Evolutionary conservation across 2,329 filamentous ascomycete species (phyloP), one percentile per base, ranked within the genome.

Genomic region (Xylariaceae sp.): DNA sequence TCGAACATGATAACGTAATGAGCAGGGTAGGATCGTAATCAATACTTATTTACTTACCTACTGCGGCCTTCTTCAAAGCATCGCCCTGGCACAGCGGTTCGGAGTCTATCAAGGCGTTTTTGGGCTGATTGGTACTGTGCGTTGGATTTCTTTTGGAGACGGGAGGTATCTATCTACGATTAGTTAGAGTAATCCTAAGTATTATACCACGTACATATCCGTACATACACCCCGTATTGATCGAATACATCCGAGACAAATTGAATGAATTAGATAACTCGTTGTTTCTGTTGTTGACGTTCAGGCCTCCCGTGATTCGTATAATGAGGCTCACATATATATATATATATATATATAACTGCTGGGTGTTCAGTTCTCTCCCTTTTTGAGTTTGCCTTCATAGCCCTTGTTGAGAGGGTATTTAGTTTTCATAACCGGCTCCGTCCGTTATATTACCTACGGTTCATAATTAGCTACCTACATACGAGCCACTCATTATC

Each of bases 391-490:
- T 29, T 29, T 10, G 26, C 26, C 26, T 29, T 29, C 10, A 5
- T 5, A 10, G 26, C 10, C n/a, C n/a, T n/a, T n/a, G n/a, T n/a
- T n/a, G n/a, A n/a, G n/a, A n/a, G n/a, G n/a, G n/a, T n/a, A n/a
- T 48, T 43, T 32, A 40, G 49, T 9, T 32, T 9, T 61, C 20
- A 66, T 12, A 66, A 46, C 49, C 60, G 53, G 52, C 64, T 66
- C 4, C 52, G 59, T 6, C 54, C 61, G n/a, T 59, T 55, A 40
- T 54, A 48, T 37, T 41, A n/a, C n/a, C n/a, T n/a, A n/a, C n/a
- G n/a, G n/a, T n/a, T n/a, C n/a, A n/a, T n/a, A n/a, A n/a, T n/a
- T n/a, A n/a, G n/a, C n/a, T n/a, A n/a, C n/a, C n/a, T n/a, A n/a
- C n/a, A n/a, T n/a, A n/a, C n/a, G n/a, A n/a, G n/a, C n/a, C n/a